Evolutionary conservation across 805 yeast species (phyloP).

Genomic region (Saccharomycopsis malanga): DNA sequence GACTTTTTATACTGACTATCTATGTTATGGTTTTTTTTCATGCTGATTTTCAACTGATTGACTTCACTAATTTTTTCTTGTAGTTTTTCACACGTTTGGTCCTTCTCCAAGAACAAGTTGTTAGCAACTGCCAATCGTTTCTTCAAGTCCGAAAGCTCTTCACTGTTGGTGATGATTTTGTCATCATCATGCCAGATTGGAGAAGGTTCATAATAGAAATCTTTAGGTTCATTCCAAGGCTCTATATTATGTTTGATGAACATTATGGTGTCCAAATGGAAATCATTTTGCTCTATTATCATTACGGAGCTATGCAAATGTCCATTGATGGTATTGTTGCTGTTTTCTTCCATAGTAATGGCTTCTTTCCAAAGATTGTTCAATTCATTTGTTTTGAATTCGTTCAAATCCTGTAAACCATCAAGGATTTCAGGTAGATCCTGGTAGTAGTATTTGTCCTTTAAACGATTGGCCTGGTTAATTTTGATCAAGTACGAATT

Average conservation of each 20-base stretch:
- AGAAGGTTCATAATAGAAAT: constrained; percentile 79
- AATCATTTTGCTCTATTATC: constrained; percentile 62
- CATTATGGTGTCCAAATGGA: constrained; percentile 78
- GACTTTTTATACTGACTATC: constrained; percentile 22
- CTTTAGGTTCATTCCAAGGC: constrained; percentile 81
- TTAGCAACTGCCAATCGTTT: constrained; percentile 39
- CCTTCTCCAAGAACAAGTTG: constrained; percentile 26
- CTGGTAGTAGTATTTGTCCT: constrained; percentile 88
- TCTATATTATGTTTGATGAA: constrained; percentile 77
- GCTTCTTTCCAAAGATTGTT: constrained; percentile 66
- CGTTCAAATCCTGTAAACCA: constrained; percentile 75
- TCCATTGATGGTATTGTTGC: constrained; percentile 36
- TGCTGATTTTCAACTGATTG: constrained; percentile 28
- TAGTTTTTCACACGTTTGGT: constrained; percentile 23
- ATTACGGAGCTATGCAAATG: constrained; percentile 44
- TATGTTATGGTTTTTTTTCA: constrained; percentile 44
- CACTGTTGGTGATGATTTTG: constrained; percentile 49
- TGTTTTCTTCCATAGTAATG: constrained; percentile 49
- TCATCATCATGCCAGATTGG: constrained; percentile 98
- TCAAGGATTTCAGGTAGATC: constrained; percentile 89
- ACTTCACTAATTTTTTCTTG: constrained; percentile 24
- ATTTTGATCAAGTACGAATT: constrained; percentile 76
- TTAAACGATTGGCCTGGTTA: constrained; percentile 79
- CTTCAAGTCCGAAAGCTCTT: constrained; percentile 52
- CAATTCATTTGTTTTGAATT: constrained; percentile 61